Conservation (phyloP, 768 basidiomycete species). For the Panaeolus cyanescens region DNA sequence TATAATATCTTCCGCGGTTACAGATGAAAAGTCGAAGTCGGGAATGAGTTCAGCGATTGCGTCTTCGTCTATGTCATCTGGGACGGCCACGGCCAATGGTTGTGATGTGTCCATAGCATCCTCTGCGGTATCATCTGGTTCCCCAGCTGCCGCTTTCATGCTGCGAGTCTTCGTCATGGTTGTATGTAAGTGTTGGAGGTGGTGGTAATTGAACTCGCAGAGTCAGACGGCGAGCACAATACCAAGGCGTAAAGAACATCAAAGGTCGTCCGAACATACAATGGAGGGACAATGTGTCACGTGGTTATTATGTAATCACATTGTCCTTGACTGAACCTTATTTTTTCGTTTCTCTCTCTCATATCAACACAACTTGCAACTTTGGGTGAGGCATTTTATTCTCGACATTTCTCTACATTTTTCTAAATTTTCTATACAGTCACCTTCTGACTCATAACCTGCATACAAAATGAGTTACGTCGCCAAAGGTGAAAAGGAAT, state of each 20-base stretch:
- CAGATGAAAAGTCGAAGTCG: constrained; percentile 54
- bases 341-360: constrained; percentile 25
- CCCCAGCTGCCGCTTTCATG: constrained; percentile 52
- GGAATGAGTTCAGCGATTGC: constrained; percentile 62
- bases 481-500: constrained; percentile 98
- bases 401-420: constrained; percentile 7
- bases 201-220: constrained; percentile 31
- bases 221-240: constrained; percentile 36
- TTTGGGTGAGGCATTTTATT: constrained; percentile 41
- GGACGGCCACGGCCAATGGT: constrained; percentile 48
- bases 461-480: constrained; percentile 87
- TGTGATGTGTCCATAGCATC: constrained; percentile 33
- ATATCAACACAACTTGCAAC: constrained; percentile 43
- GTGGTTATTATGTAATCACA: constrained; percentile 32
- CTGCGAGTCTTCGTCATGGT: constrained; percentile 57
- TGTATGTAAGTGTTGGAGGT: constrained; percentile 4
- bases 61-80: constrained; percentile 69
- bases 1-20: constrained; percentile 60
- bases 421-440: constrained; percentile 36
- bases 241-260: constrained; percentile 12
- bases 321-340: constrained; percentile 35
- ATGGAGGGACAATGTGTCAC: constrained; percentile 24
- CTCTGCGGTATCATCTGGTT: constrained; percentile 20
- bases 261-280: constrained; percentile 13
- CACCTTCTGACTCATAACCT: constrained; percentile 78